These are phyloP conservation scores for Lichenothelia convexa DNA, from an alignment of 495 filamentous ascomycete genomes.

Conservation along the genomic window DNA sequence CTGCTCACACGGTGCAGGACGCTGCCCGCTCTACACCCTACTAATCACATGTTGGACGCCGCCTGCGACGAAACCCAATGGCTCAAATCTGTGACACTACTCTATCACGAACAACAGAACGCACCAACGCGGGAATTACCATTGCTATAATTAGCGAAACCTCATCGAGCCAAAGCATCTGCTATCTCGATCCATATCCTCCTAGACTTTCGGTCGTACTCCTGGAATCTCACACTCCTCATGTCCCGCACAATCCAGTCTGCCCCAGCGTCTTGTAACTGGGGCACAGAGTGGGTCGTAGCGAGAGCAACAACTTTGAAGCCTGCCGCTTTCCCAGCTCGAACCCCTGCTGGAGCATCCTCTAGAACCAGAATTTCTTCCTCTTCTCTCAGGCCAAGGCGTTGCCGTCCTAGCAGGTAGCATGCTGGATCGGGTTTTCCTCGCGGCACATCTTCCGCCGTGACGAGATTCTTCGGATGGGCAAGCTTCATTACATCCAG, in stretches of 20 bases:
- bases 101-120: no score
- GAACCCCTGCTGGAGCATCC: constrained; percentile 84
- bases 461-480: constrained; percentile 53
- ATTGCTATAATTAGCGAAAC: no score
- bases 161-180: constrained; percentile 17
- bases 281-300: constrained; percentile 61
- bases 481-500: constrained; percentile 59
- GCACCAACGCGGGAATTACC: no score
- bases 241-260: constrained; percentile 83
- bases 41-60: no score
- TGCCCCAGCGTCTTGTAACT: constrained; percentile 53
- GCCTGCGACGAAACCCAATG: no score
- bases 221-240: constrained; percentile 34
- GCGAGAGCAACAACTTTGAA: constrained; percentile 76
- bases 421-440: constrained; percentile 85
- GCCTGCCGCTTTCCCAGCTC: constrained; percentile 71
- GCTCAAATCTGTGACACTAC: no score
- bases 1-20: no score
- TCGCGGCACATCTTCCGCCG: constrained; percentile 65
- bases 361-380: constrained; percentile 61
- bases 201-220: constrained; percentile 16
- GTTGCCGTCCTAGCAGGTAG: constrained; percentile 49
- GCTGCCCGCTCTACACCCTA: no score
- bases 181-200: constrained; percentile 20
- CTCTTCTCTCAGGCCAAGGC: constrained; percentile 8